Conservation (phyloP, 495 filamentous ascomycete species). For the Immersiella caudata region DNA sequence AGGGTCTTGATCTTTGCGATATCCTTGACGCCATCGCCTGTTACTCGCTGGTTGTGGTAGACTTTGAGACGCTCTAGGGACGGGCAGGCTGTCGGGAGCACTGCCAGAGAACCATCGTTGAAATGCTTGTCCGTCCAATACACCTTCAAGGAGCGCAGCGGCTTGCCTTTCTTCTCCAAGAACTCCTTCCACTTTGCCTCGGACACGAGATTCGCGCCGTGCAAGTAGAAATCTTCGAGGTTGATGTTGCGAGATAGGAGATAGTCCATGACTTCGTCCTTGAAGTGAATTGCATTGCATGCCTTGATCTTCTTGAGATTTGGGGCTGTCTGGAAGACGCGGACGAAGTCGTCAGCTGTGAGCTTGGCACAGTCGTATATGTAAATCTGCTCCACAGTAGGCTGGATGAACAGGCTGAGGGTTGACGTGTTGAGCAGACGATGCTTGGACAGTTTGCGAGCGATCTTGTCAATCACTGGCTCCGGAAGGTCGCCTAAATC, state of each 20-base stretch:
- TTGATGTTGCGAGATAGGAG: slow-evolving; percentile 67
- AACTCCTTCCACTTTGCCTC: slow-evolving; percentile 70
- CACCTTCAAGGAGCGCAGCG: slow-evolving; percentile 68
- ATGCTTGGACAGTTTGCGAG: slow-evolving; percentile 78
- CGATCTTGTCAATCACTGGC: slow-evolving; percentile 68
- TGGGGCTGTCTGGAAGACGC: slow-evolving; percentile 77
- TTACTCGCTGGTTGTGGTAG: slow-evolving; percentile 55
- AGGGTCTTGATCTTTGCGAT: slow-evolving; percentile 63
- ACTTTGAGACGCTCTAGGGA: slow-evolving; percentile 75
- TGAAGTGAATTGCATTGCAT: slow-evolving; percentile 83
- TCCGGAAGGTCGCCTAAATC: slow-evolving; percentile 79
- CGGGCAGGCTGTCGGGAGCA: slow-evolving; percentile 60
- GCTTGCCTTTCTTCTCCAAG: slow-evolving; percentile 61
- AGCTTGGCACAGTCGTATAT: slow-evolving; percentile 83
- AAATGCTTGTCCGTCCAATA: slow-evolving; percentile 72
- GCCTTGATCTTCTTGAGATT: slow-evolving; percentile 68
- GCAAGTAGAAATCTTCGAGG: slow-evolving; percentile 65
- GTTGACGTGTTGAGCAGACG: slow-evolving; percentile 71
- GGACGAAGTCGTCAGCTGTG: slow-evolving; percentile 71
- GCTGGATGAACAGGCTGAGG: slow-evolving; percentile 75
- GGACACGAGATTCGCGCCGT: slow-evolving; percentile 77
- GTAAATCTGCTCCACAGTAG: slow-evolving; percentile 63
- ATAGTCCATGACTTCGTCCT: slow-evolving; percentile 77
- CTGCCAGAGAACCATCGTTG: slow-evolving; percentile 55
- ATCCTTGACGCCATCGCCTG: slow-evolving; percentile 46